Evolutionary conservation across 108 stramenopile genomes (phyloP), one percentile per base, ranked within the genome.

Genomic region (Nitzschia sp.): DNA sequence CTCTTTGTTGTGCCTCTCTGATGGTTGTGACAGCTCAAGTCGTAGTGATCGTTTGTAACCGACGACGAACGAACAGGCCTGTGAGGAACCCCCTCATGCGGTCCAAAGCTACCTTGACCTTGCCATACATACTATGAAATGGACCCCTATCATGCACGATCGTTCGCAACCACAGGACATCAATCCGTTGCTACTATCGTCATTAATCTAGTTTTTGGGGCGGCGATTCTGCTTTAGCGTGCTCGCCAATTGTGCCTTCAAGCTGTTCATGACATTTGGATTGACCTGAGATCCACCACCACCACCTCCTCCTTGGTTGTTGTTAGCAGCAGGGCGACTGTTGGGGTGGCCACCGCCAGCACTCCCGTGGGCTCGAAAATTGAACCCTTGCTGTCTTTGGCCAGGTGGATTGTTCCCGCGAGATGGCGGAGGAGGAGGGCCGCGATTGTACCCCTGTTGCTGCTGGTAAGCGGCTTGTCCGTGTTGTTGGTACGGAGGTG

Each of bases 201-300:
- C n/a, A 42, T 42, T 42, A 42, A 21, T 19, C 21, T 51, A 57
- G 5, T 62, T 62, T 5, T 62, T n/a, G 19, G 42, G 36, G 1
- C 38, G 31, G 2, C 73, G 64, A 65, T 91, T 90, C 29, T 89
- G 78, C 51, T 86, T 68, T 70, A 95, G 61, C 17, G 92, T 95
- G 53, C 82, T 91, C 59, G 85, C 71, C 65, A 95, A 78, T 65
- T 95, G 95, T 18, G 90, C 84, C 21, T 87, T 84, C 54, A 95
- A 79, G 59, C 75, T 91, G 51, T 57, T 81, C 85, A 89, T 84
- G 5, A 85, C 75, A 38, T 77, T 82, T 21, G 68, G 29, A 17
- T 79, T 82, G 11, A 76, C 87, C 17, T 28, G 49, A 13, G 35
- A 24, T 4, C 5, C n/a, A 42, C 15, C 18, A 11, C 42, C 35